Evolutionary conservation across 768 basidiomycete species (phyloP), one percentile per base, ranked within the genome.

Genomic region (Hortiboletus campestris): DNA sequence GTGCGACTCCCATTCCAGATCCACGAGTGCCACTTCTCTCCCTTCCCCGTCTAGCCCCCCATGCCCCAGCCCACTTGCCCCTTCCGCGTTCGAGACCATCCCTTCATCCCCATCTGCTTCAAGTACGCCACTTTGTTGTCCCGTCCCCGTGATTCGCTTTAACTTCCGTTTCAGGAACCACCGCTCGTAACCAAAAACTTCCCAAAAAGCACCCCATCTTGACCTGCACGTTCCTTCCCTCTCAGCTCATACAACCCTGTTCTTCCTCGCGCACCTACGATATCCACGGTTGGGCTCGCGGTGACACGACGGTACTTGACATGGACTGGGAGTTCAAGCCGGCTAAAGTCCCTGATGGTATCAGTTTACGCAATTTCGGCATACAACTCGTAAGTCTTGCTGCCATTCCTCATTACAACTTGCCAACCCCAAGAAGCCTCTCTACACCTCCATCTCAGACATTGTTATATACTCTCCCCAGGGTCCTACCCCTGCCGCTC

Each of bases 391-490:
- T 92, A 67, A 78, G 90, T 84, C 13, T 31, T 22, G 11, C 56
- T 50, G 2, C 35, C 42, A 49, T 14, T 1, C 45, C 19, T 20
- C 7, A 28, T 55, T 45, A 35, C 32, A 29, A n/a, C 39, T 34
- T 46, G 25, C 41, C 25, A 45, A 68, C 55, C n/a, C 46, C 56
- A 34, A 46, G 13, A 29, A 91, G 91, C 84, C 89, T 42, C 88
- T 94, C 54, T 92, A 91, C 63, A 86, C 88, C 2, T 88, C 91
- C 8, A 76, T 96, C n/a, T 92, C 91, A 43, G 94, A 96, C 63
- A 84, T 96, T 36, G 86, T 94, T 58, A 75, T 96, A 28, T 95
- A 94, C 72, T 92, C 90, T 14, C 90, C 90, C 9, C 79, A 61
- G 65, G 90, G 91, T 12, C 67, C 73, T 35, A 75, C 77, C 9